These are phyloP conservation scores for Leccinellum luteum DNA, from an alignment of 768 basidiomycete species.

Conservation along the genomic window DNA sequence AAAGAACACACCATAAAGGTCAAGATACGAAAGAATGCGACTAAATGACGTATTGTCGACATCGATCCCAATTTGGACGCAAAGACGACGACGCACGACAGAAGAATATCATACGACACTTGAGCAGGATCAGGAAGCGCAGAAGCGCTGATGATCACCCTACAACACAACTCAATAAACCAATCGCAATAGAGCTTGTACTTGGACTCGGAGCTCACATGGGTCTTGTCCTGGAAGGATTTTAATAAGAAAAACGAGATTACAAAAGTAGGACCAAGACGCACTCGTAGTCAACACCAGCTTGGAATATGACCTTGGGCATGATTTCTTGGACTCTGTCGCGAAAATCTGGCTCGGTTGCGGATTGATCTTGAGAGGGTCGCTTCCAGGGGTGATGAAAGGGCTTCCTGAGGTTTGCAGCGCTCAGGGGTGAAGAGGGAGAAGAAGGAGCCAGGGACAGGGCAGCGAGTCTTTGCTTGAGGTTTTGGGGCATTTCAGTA, in stretches of 20 bases:
- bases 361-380: slow-evolving; percentile 25
- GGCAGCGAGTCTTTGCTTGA: slow-evolving; percentile 68
- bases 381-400: slow-evolving; percentile 58
- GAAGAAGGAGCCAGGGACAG: slow-evolving; percentile 54
- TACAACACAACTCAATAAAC: slow-evolving; percentile 30
- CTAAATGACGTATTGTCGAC: slow-evolving; percentile 35
- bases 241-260: slow-evolving; percentile 17
- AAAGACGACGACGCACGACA: slow-evolving; percentile 51
- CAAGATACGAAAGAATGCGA: slow-evolving; percentile 73
- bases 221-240: slow-evolving; percentile 66
- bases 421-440: slow-evolving; percentile 37
- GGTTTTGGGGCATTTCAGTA: slow-evolving; percentile 35
- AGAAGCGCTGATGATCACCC: slow-evolving; percentile 82
- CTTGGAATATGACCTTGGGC: slow-evolving; percentile 76
- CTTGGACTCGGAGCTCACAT: slow-evolving; percentile 54
- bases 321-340: slow-evolving; percentile 64
- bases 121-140: slow-evolving; percentile 77
- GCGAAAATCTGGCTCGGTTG: slow-evolving; percentile 27
- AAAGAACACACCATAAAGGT: slow-evolving; percentile 64
- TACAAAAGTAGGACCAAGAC: slow-evolving; percentile 26
- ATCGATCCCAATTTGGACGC: slow-evolving; percentile 4
- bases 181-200: not conserved
- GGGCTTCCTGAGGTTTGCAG: slow-evolving; percentile 32
- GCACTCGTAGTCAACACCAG: slow-evolving; percentile 88
- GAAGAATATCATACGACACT: slow-evolving; percentile 73